These are phyloP conservation scores for Lanmaoa rubissima DNA, from an alignment of 768 basidiomycete species.

Conservation along the genomic window DNA sequence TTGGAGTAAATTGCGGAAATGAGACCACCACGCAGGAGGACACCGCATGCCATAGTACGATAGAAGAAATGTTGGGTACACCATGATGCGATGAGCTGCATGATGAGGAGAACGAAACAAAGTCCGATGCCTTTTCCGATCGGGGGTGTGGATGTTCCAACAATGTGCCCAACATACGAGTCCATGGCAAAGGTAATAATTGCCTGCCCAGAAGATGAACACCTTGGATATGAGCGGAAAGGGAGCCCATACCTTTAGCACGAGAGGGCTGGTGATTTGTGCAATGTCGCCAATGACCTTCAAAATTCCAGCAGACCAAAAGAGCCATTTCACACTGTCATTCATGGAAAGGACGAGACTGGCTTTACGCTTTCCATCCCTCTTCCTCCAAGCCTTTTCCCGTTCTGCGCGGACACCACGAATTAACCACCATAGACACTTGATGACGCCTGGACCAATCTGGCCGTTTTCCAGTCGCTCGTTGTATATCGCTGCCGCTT, in stretches of 20 bases:
- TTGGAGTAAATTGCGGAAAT: constrained; percentile 86
- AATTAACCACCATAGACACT: constrained; percentile 58
- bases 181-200: constrained; percentile 68
- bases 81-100: constrained; percentile 68
- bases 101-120: constrained; percentile 61
- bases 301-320: constrained; percentile 67
- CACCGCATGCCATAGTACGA: constrained; percentile 68
- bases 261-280: constrained; percentile 69
- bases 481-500: constrained; percentile 69
- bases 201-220: constrained; percentile 37
- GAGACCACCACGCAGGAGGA: constrained; percentile 77
- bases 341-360: constrained; percentile 72
- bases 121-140: constrained; percentile 70
- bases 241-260: constrained; percentile 65
- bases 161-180: constrained; percentile 52
- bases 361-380: constrained; percentile 57
- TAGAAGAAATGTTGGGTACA: constrained; percentile 85
- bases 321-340: constrained; percentile 74
- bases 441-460: constrained; percentile 49
- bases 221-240: background rate
- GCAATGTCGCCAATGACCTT: constrained; percentile 67
- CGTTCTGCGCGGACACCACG: constrained; percentile 45
- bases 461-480: constrained; percentile 61
- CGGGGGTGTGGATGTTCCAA: constrained; percentile 37
- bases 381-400: constrained; percentile 64